Conservation (phyloP, 805 yeast species). For the Ogataea chonburiensis region DNA sequence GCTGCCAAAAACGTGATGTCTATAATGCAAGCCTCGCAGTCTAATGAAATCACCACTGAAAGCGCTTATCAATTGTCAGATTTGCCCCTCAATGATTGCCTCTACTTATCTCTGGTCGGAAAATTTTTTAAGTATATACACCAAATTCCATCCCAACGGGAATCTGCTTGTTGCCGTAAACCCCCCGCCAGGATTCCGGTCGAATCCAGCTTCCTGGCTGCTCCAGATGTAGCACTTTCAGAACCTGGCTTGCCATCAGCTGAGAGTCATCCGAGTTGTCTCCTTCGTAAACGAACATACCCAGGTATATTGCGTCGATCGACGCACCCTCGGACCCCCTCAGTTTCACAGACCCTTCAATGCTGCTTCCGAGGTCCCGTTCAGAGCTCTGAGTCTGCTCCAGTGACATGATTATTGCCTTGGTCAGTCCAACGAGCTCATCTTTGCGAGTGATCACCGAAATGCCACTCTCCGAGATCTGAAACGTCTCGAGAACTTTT, state of each 20-base stretch:
- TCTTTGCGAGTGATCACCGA: slow-evolving; percentile 7
- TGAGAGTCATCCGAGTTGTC: slow-evolving; percentile 78
- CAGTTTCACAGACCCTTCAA: slow-evolving; percentile 3
- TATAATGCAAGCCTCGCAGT: slow-evolving; percentile 7
- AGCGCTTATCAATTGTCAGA: slow-evolving; percentile 4
- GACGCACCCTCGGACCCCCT: slow-evolving; percentile 1
- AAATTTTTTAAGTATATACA: slow-evolving; percentile 43
- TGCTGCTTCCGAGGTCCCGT: neutral
- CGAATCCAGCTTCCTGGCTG: slow-evolving; percentile 35
- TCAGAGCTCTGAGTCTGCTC: neutral
- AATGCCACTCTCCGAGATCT: slow-evolving; percentile 15
- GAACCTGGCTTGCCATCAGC: slow-evolving; percentile 41
- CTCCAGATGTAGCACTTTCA: slow-evolving; percentile 23
- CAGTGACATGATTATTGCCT: slow-evolving; percentile 7
- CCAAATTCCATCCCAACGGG: slow-evolving; percentile 78
- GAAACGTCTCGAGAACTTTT: slow-evolving; percentile 19
- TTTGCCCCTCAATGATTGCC: slow-evolving; percentile 4
- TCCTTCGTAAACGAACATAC: slow-evolving; percentile 78
- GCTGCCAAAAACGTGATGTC: slow-evolving; percentile 3
- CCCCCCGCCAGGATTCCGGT: slow-evolving; percentile 83
- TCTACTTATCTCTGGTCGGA: slow-evolving; percentile 13
- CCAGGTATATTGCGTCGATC: slow-evolving; percentile 17
- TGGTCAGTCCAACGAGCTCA: slow-evolving; percentile 19
- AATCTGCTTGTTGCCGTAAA: slow-evolving; percentile 71
- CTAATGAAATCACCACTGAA: slow-evolving; percentile 1